These are phyloP conservation scores for Aspergillus sp. DNA, from an alignment of 2,329 filamentous ascomycete genomes.

Conservation along the genomic window DNA sequence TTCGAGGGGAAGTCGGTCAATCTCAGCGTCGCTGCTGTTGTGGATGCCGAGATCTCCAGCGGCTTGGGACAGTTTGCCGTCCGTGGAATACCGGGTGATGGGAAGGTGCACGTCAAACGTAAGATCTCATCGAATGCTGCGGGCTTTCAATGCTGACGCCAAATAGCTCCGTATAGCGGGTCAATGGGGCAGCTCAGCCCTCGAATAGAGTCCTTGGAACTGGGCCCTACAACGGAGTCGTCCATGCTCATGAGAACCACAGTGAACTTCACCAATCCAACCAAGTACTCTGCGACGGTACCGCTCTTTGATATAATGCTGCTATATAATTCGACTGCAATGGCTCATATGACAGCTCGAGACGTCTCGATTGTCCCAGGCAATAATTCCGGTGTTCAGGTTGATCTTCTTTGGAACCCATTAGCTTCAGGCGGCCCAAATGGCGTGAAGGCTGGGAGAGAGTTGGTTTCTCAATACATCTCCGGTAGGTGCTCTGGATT, in stretches of 20 bases:
- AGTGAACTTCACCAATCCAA: conserved; percentile 84
- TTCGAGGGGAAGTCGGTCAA: conserved; percentile 63
- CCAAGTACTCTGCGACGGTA: conserved; percentile 71
- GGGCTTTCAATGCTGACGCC: conserved; percentile 9
- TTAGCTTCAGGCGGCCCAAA: conserved; percentile 49
- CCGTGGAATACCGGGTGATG: conserved; percentile 72
- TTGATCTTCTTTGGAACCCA: conserved; percentile 69
- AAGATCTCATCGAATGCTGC: conserved; percentile 41
- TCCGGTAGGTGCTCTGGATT: conserved; percentile 60
- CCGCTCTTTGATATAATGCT: conserved; percentile 72
- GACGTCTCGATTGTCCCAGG: conserved; percentile 58
- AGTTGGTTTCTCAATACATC: conserved; percentile 74
- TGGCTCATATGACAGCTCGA: conserved; percentile 64
- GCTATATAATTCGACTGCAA: conserved; percentile 58
- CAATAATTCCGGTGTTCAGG: conserved; percentile 58
- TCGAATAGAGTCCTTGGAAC: conserved; percentile 59
- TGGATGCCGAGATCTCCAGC: conserved; percentile 75
- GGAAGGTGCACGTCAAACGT: conserved; percentile 87
- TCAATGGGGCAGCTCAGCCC: conserved; percentile 47
- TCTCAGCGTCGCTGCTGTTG: conserved; percentile 65
- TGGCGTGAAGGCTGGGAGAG: conserved; percentile 54
- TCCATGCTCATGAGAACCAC: conserved; percentile 61
- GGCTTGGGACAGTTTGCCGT: conserved; percentile 71
- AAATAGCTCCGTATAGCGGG: conserved; percentile 51
- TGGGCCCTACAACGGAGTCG: conserved; percentile 62